Evolutionary conservation across 495 filamentous ascomycete genomes (phyloP), one percentile per base, ranked within the genome.

Genomic region (Parathielavia appendiculata): DNA sequence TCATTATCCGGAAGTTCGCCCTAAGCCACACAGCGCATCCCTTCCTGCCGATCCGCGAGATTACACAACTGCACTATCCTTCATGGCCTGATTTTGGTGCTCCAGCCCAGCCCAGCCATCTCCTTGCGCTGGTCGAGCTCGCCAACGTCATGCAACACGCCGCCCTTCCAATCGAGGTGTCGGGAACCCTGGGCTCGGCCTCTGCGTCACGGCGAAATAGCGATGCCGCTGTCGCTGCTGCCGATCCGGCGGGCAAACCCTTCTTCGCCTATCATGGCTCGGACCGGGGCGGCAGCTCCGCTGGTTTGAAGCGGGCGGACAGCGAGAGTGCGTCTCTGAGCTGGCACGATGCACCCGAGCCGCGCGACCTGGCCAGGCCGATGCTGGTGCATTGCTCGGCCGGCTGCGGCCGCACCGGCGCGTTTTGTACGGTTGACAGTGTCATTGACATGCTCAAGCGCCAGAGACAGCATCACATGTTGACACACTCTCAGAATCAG

Each of bases 61-160:
- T 98, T 65, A 96, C 91, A 0, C 93, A 98, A 58, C 79, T 98
- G 2, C 95, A 98, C 59, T 97, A 96, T 66, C 84, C 90, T 10
- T 86, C 84, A 14, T 98, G 93, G 93, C 93, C 95, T 1, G 93
- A 98, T 69, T 96, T 97, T 67, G 93, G 95, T 38, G 86, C 92
- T 0, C 93, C 92, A 0, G 92, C 93, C 7, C 88, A 92, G 58
- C 90, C 93, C 4, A 79, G 81, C 9, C 90, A 98, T 65, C 80
- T 98, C 1, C 78, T 98, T 2, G 86, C 86, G 10, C 73, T 98
- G 17, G 87, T 97, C 52, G 91, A 96, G 73, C 83, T 95, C 41
- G 89, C 87, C 59, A 89, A 92, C 61, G 76, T 82, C 44, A 79
- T 79, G 71, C 79, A 81, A 53, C 78, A 72, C 11, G 67, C 73